Evolutionary conservation across 305 asterid genomes (phyloP).

Genomic region (Plantago rigida): DNA sequence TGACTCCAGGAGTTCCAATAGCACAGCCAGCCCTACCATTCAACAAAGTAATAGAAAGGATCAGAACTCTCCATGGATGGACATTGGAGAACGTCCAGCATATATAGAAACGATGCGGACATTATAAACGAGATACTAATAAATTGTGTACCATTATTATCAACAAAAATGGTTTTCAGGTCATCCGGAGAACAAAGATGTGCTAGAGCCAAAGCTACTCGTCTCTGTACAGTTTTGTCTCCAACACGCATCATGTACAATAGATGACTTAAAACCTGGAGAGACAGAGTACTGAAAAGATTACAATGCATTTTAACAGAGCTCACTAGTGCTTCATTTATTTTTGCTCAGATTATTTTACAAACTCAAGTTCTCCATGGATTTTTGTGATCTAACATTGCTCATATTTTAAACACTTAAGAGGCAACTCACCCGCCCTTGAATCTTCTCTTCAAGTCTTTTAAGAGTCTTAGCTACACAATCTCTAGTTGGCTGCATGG

Average conservation of each 20-base stretch:
- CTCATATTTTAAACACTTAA: slow-evolving; percentile 13
- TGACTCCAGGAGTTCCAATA: slow-evolving; percentile 81
- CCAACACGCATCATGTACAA: slow-evolving; percentile 68
- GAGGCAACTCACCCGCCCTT: slow-evolving; percentile 69
- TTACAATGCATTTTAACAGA: no score
- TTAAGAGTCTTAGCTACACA: slow-evolving; percentile 96
- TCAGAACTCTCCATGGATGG: slow-evolving; percentile 5
- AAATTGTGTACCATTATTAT: slow-evolving; percentile 51
- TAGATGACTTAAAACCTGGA: slow-evolving; percentile 80
- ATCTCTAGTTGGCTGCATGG: slow-evolving; percentile 92
- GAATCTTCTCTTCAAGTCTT: slow-evolving; percentile 94
- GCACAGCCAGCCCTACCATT: slow-evolving; percentile 59
- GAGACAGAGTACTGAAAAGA: slow-evolving; percentile 1
- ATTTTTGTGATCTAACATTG: neutral
- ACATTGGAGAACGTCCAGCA: slow-evolving; percentile 18
- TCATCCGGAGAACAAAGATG: slow-evolving; percentile 93
- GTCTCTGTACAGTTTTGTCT: slow-evolving; percentile 61
- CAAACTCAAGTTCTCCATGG: no score
- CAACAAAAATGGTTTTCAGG: slow-evolving; percentile 67
- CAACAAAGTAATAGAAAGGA: slow-evolving; percentile 17
- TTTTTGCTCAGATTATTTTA: no score
- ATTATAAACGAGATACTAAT: slow-evolving; percentile 17
- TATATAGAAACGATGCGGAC: slow-evolving; percentile 11
- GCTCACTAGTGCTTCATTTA: no score
- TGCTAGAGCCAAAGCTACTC: slow-evolving; percentile 87